Evolutionary conservation across 139 green algal species (phyloP), one percentile per base, ranked within the genome.

Genomic region (Chlorella vulgaris): DNA sequence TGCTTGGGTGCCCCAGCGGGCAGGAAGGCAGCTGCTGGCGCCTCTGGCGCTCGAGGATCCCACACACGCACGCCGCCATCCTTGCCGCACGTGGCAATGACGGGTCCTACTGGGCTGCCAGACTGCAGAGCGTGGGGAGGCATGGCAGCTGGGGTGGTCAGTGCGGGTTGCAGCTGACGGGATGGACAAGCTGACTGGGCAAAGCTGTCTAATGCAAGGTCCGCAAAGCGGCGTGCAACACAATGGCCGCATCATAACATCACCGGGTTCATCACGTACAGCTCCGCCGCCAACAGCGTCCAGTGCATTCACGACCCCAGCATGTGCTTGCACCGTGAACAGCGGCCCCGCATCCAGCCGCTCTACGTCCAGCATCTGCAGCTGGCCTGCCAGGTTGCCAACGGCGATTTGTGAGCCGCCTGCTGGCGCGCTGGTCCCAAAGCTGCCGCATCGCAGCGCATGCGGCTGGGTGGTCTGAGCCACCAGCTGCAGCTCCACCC

Each of bases 21-120:
- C 84, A 96, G 90, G 86, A 98, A 97, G 4, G 89, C 87, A 24
- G 93, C 93, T 7, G 96, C 93, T 2, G 94, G 91, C 1, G 91
- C 90, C 62, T 95, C 88, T 40, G 90, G 80, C 75, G 96, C 92
- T 36, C 95, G 85, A 7, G 93, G 80, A 77, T 98, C 95, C 93
- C 94, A 98, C 69, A 98, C 92, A 0, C 93, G 87, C 53, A 98
- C 94, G 26, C 88, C 91, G 28, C 95, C 95, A 80, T 98, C 95
- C 19, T 90, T 76, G 3, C 94, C 93, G 40, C 93, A 91, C 2
- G 94, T 97, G 0, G 86, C 94, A 4, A 98, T 74, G 81, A 97
- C 93, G 8, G 93, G 93, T 0, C 93, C 87, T 2, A 93, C 93
- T 75, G 90, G 92, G 1, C 90, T 91, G 13, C 61, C 55, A 10